Evolutionary conservation across 352 stramenopile species (phyloP), one percentile per base, ranked within the genome.

Genomic region (Globisporangium spinosum): DNA sequence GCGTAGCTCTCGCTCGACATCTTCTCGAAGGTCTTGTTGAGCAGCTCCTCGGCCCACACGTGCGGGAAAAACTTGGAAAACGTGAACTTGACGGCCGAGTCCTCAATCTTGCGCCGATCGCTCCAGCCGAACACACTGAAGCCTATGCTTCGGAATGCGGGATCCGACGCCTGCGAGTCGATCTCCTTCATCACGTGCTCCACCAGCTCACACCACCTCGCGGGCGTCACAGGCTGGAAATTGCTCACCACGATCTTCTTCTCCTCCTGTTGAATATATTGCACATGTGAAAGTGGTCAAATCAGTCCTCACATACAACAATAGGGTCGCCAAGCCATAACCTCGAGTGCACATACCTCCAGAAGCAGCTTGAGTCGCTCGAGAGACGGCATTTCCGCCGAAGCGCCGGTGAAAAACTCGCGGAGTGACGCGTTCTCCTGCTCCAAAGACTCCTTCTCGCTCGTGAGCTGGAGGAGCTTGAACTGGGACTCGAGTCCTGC

Each of bases 31-130:
- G 64, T 82, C 12, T 66, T 66, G 57, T 81, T 76, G 75, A 77
- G 77, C 22, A 86, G 54, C 15, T 75, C 75, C 53, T 82, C 70
- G 22, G 78, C 74, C 34, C 70, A 79, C n/a, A 83, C 54, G 57
- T 86, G 65, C 5, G 72, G 70, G 58, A 82, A 86, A n/a, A 67
- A 61, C 68, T 86, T 82, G 60, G 80, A 78, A 60, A 86, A 69
- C 53, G 75, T 82, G 65, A 86, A 82, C 64, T 79, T 79, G 54
- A 84, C 70, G 3, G 70, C 74, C 5, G 71, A 68, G 51, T 78
- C 69, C 56, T 85, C 72, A 13, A 85, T 61, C 25, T 74, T 70
- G 25, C 76, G 74, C 56, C 73, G 71, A 53, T 85, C 77, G 13
- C 66, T 75, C 77, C 77, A 85, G 13, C 77, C 77, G 65, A 85